Conservation (phyloP, 1,284 basidiomycete species). For the Testicularia cyperi region DNA sequence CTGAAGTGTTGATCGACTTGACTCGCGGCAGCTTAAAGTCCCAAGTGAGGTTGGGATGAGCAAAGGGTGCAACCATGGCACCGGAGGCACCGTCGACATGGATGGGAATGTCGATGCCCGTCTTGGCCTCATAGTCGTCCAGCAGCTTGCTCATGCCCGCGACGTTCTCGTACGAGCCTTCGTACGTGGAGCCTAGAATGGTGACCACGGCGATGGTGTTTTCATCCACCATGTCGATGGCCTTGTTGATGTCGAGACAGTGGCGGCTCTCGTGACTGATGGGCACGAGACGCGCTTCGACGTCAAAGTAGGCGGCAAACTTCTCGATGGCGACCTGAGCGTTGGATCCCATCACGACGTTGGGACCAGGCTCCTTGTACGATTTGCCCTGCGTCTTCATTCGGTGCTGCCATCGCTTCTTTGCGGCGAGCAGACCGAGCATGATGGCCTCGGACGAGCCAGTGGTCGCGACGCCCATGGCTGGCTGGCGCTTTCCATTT, state of each 20-base stretch:
- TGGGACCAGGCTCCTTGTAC: constrained; percentile 64
- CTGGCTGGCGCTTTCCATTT: constrained; percentile 41
- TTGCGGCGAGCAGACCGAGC: constrained; percentile 90
- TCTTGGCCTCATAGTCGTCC: constrained; percentile 80
- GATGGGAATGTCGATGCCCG: constrained; percentile 66
- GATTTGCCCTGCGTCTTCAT: constrained; percentile 74
- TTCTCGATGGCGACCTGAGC: constrained; percentile 67
- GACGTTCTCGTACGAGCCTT: constrained; percentile 89
- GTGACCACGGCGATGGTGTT: constrained; percentile 67
- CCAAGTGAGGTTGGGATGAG: constrained; percentile 75
- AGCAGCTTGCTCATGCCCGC: constrained; percentile 80
- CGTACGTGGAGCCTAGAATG: constrained; percentile 76
- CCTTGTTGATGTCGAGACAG: constrained; percentile 77
- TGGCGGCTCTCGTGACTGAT: constrained; percentile 63
- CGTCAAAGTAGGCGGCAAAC: constrained; percentile 84
- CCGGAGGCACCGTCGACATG: constrained; percentile 67
- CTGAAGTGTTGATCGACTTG: constrained; percentile 72
- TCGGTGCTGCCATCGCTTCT: constrained; percentile 86
- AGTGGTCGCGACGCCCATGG: constrained; percentile 75
- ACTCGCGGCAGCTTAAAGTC: constrained; percentile 70
- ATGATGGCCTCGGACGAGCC: constrained; percentile 87
- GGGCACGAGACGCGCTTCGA: constrained; percentile 65
- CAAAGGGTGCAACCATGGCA: constrained; percentile 70
- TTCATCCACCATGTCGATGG: constrained; percentile 85
- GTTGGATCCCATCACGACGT: constrained; percentile 77